phyloP scores from a whole-genome alignment of 305 asterid species.

The Solanum hybrid region DNA sequence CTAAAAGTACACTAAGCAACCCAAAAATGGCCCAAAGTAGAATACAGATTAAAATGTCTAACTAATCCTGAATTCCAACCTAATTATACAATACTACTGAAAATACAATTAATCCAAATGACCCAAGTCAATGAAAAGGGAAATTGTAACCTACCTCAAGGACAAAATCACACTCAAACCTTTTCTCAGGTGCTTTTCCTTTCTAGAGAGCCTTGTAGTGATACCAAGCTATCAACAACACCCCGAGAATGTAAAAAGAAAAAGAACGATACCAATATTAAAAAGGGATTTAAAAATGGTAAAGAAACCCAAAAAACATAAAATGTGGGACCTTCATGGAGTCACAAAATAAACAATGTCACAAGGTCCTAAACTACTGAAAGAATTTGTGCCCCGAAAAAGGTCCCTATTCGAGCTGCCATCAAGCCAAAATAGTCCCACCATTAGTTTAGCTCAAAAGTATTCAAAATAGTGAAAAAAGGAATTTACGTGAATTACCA shows the following conservation, averaged over 20 bases:
- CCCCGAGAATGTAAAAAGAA: background rate
- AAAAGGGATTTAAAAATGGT: background rate
- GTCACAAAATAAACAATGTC: background rate
- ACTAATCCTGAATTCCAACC: background rate
- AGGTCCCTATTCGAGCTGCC: background rate
- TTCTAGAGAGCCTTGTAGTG: background rate
- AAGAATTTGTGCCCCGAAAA: background rate
- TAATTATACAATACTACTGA: no score
- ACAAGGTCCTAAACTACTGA: background rate
- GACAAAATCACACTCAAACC: background rate
- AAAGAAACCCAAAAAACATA: background rate
- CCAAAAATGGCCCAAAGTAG: background rate
- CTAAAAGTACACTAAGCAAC: background rate
- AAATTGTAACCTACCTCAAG: background rate
- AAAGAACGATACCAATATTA: background rate
- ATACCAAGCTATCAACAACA: background rate
- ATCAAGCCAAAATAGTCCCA: background rate
- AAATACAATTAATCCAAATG: background rate
- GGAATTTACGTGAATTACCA: background rate
- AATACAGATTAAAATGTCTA: background rate
- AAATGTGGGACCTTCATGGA: background rate
- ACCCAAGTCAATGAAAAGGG: background rate
- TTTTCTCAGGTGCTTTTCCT: background rate
- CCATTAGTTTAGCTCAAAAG: background rate
- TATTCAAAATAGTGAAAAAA: background rate